Conservation (phyloP, 2,329 filamentous ascomycete species). For the Elsinoe ampelina region DNA sequence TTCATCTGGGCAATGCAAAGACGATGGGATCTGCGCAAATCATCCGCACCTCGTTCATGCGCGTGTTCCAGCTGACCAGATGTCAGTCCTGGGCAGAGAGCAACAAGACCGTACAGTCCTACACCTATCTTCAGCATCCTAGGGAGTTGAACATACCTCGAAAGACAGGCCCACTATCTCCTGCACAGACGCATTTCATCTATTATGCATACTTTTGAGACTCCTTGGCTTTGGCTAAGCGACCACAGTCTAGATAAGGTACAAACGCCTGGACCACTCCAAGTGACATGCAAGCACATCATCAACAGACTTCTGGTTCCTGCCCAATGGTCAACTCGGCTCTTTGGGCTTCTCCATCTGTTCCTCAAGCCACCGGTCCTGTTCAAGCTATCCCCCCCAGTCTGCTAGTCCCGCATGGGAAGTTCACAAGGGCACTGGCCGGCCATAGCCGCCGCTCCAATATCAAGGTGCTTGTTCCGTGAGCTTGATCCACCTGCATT, state of each 20-base stretch:
- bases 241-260: not conserved
- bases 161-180: not conserved
- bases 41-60: constrained; percentile 1
- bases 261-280: not conserved
- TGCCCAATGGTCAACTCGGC: constrained; percentile 2
- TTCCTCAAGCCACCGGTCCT: constrained; percentile 3
- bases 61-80: not conserved
- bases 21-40: constrained; percentile 4
- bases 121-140: not conserved
- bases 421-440: constrained; percentile 8
- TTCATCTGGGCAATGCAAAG: not conserved
- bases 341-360: constrained; percentile 5
- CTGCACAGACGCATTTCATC: not conserved
- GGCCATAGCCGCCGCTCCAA: constrained; percentile 1
- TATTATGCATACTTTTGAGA: constrained; percentile 7
- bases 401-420: not conserved
- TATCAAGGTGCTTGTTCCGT: constrained; percentile 1
- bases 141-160: not conserved
- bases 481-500: not conserved
- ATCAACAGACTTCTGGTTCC: not conserved
- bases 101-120: not conserved
- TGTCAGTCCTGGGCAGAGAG: not conserved
- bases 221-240: constrained; percentile 1
- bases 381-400: not conserved
- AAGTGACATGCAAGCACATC: not conserved